A percentile compares a stretch with the other conserved stretches of the same genome.
These are phyloP conservation scores for Gymnopilus dilepis DNA, from an alignment of 768 basidiomycete genomes.

Conservation along the genomic window DNA sequence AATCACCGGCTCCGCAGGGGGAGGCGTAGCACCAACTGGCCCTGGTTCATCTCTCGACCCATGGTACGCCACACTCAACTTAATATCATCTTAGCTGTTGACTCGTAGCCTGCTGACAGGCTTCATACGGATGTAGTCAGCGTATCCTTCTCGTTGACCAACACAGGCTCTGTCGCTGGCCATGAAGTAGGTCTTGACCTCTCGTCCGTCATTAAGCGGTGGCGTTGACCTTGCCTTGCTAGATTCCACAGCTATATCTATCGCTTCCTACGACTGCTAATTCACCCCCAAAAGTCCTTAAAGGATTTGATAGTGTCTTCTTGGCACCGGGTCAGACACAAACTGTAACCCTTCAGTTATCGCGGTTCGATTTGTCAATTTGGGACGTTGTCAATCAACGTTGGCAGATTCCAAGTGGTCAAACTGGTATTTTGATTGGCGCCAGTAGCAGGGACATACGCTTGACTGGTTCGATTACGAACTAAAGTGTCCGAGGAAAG, in stretches of 20 bases:
- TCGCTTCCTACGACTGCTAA: slow-evolving; percentile 52
- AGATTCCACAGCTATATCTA: slow-evolving; percentile 64
- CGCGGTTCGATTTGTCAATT: slow-evolving; percentile 56
- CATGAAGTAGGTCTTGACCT: slow-evolving; percentile 50
- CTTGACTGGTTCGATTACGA: slow-evolving; percentile 45
- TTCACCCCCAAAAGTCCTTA: slow-evolving; percentile 54
- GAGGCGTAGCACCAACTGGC: slow-evolving; percentile 49
- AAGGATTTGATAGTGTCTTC: slow-evolving; percentile 60
- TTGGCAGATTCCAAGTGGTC: slow-evolving; percentile 60
- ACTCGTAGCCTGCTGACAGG: slow-evolving; percentile 34
- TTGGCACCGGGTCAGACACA: slow-evolving; percentile 48
- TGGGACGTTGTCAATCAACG: slow-evolving; percentile 59
- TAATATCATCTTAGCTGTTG: neutral
- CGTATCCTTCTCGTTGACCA: slow-evolving; percentile 55
- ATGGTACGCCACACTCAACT: slow-evolving; percentile 36
- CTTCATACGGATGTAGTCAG: slow-evolving; percentile 57
- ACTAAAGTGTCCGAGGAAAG: too few species aligned
- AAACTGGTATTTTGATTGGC: slow-evolving; percentile 51
- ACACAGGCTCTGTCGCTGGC: slow-evolving; percentile 58
- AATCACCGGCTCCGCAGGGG: slow-evolving; percentile 46
- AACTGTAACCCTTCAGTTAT: slow-evolving; percentile 51
- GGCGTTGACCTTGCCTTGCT: neutral
- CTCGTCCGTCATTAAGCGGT: neutral
- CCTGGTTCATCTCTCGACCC: slow-evolving; percentile 58
- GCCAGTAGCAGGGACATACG: slow-evolving; percentile 56